Conservation (phyloP, 495 filamentous ascomycete genomes). For the Penicillium crystallinum region DNA sequence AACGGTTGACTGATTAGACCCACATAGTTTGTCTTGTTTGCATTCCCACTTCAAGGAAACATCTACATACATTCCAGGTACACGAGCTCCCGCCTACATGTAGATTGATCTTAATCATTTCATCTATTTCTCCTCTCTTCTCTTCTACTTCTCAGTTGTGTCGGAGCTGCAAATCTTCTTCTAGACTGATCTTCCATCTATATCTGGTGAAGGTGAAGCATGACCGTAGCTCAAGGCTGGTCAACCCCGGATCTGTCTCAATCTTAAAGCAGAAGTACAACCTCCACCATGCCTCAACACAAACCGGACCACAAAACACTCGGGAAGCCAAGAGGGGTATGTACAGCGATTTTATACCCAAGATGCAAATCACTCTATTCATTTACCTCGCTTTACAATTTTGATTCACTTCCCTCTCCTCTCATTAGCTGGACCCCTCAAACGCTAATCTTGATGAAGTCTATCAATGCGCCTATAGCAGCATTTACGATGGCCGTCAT, state of each 20-base stretch:
- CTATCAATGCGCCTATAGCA: constrained; percentile 44
- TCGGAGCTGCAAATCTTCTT: background rate
- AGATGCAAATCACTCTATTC: background rate
- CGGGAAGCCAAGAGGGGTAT: constrained; percentile 19
- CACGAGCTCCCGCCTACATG: no score
- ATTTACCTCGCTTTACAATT: background rate
- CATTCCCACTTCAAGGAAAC: background rate
- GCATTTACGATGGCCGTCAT: constrained; percentile 48
- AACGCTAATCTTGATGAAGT: constrained; percentile 21
- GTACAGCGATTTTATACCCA: constrained; percentile 1
- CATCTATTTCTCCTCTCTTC: no score
- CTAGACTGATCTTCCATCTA: background rate
- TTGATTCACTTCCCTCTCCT: no score
- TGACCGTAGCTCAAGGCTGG: background rate
- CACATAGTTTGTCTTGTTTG: background rate
- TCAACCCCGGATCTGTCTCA: background rate
- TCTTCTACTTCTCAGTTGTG: background rate
- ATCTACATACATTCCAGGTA: no score
- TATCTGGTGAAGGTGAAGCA: background rate
- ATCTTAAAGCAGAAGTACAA: background rate
- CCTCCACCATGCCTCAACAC: constrained; percentile 10
- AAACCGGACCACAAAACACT: constrained; percentile 12
- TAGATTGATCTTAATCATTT: no score
- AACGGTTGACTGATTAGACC: background rate
- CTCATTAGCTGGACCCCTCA: background rate